These are phyloP conservation scores for Davidsoniella neocaledoniae DNA, from an alignment of 2,329 filamentous ascomycete genomes.

Conservation along the genomic window DNA sequence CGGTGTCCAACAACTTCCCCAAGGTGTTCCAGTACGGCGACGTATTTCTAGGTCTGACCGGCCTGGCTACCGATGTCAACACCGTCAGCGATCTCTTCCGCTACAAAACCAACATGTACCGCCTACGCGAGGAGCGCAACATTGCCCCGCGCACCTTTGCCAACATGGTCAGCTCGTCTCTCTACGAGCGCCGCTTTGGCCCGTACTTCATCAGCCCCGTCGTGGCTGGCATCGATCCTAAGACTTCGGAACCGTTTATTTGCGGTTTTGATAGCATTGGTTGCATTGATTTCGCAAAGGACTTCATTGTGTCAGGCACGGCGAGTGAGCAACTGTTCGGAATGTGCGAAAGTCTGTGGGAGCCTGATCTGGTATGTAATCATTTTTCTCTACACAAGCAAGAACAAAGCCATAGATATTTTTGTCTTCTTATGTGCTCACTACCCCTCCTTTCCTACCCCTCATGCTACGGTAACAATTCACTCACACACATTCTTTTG, in stretches of 20 bases:
- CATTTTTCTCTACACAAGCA: not conserved
- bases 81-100: conserved; percentile 95
- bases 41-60: conserved; percentile 88
- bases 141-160: conserved; percentile 91
- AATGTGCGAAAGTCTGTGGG: conserved; percentile 96
- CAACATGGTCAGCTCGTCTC: conserved; percentile 76
- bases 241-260: conserved; percentile 88
- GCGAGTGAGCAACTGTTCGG: conserved; percentile 96
- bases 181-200: conserved; percentile 93
- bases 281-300: conserved; percentile 98
- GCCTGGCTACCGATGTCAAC: conserved; percentile 85
- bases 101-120: conserved; percentile 99
- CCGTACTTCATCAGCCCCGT: conserved; percentile 94
- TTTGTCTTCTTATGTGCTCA: not conserved
- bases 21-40: conserved; percentile 98
- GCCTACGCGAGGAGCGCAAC: conserved; percentile 89
- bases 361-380: conserved; percentile 72
- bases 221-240: conserved; percentile 86
- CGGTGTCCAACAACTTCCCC: conserved; percentile 98
- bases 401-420: not conserved
- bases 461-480: not conserved
- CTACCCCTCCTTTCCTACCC: not conserved
- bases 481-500: not conserved
- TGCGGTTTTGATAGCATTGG: conserved; percentile 98
- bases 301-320: conserved; percentile 95